These are phyloP conservation scores for Fusarium heterosporum DNA, from an alignment of 2,329 filamentous ascomycete genomes.

Conservation along the genomic window DNA sequence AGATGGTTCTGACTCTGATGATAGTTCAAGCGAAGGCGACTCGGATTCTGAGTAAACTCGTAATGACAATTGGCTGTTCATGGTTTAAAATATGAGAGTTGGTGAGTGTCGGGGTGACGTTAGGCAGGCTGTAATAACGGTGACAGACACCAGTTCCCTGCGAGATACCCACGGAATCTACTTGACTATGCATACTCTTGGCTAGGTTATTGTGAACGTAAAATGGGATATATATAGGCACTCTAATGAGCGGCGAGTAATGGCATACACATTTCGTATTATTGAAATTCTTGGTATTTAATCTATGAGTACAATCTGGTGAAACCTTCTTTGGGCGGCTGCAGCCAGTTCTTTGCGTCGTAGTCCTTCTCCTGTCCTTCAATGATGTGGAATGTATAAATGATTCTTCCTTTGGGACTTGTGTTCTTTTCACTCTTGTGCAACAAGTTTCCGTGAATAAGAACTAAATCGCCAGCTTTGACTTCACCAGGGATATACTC, in stretches of 20 bases:
- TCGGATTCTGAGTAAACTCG: constrained; percentile 40
- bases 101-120: constrained; percentile 18
- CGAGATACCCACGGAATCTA: constrained; percentile 43
- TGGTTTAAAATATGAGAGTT: constrained; percentile 19
- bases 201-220: constrained; percentile 20
- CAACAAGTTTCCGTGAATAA: constrained; percentile 95
- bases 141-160: constrained; percentile 33
- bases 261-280: background rate
- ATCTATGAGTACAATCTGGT: constrained; percentile 68
- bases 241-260: constrained; percentile 12
- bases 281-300: background rate
- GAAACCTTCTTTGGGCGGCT: constrained; percentile 84
- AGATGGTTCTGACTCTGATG: constrained; percentile 52
- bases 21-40: constrained; percentile 42
- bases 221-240: constrained; percentile 14
- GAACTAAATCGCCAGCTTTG: constrained; percentile 87
- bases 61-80: constrained; percentile 26
- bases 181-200: constrained; percentile 21
- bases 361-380: constrained; percentile 81
- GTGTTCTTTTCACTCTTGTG: constrained; percentile 97
- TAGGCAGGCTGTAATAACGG: constrained; percentile 44
- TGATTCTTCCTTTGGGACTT: constrained; percentile 87
- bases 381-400: constrained; percentile 98
- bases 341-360: constrained; percentile 92
- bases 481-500: constrained; percentile 85